Evolutionary conservation across 768 basidiomycete genomes (phyloP).

Genomic region (Russula compacta): DNA sequence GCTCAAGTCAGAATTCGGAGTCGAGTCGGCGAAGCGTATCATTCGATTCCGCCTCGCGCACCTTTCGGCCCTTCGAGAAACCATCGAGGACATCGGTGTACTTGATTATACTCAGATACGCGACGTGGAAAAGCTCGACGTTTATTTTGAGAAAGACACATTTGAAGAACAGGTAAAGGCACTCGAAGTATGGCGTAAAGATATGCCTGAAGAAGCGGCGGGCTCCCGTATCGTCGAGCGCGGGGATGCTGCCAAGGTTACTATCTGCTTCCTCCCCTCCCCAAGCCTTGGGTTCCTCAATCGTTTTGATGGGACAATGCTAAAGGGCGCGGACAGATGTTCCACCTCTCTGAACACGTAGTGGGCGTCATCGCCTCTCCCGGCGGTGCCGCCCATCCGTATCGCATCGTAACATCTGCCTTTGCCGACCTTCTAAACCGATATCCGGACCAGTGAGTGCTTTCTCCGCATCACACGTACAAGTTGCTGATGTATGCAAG

Average conservation of each 20-base stretch:
- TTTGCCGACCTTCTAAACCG: slow-evolving; percentile 41
- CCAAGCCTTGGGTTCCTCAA: background rate
- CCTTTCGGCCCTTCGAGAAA: slow-evolving; percentile 36
- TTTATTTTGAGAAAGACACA: slow-evolving; percentile 35
- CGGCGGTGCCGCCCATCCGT: slow-evolving; percentile 61
- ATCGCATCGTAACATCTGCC: slow-evolving; percentile 56
- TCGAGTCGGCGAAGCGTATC: slow-evolving; percentile 39
- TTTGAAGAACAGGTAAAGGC: slow-evolving; percentile 38
- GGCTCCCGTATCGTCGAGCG: slow-evolving; percentile 26
- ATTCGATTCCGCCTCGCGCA: slow-evolving; percentile 57
- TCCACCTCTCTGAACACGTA: slow-evolving; percentile 37
- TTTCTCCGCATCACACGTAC: background rate
- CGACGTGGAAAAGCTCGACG: slow-evolving; percentile 49
- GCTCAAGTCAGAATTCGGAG: slow-evolving; percentile 40
- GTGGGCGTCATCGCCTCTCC: slow-evolving; percentile 44
- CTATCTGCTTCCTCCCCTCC: slow-evolving; percentile 1
- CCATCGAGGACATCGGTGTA: slow-evolving; percentile 46
- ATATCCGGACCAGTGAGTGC: slow-evolving; percentile 40
- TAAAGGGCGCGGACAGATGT: slow-evolving; percentile 31
- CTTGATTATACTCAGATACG: slow-evolving; percentile 48
- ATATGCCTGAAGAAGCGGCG: slow-evolving; percentile 42
- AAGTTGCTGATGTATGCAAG: slow-evolving; percentile 31
- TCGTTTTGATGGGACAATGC: background rate
- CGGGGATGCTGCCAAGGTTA: slow-evolving; percentile 29
- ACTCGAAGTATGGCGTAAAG: slow-evolving; percentile 37